phyloP scores from a whole-genome alignment of 441 rosid genomes.

The Adansonia gregorii region DNA sequence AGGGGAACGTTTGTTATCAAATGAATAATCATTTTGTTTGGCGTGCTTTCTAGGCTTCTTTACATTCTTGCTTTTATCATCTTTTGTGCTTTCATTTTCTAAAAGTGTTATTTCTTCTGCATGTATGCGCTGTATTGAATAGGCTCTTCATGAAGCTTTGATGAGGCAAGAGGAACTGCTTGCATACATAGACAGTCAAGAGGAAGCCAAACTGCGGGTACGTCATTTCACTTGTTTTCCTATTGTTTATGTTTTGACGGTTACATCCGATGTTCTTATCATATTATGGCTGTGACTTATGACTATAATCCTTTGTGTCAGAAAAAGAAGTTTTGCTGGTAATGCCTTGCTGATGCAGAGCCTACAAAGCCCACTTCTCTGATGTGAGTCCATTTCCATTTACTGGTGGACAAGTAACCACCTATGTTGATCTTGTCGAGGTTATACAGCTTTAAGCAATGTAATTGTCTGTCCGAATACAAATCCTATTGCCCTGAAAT shows the following conservation, averaged over 20 bases:
- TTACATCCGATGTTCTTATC: background rate
- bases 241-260: background rate
- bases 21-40: background rate
- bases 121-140: conserved; percentile 15
- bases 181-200: conserved; percentile 85
- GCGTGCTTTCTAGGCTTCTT: background rate
- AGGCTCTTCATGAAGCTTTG: conserved; percentile 88
- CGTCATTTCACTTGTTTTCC: conserved; percentile 24
- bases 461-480: conserved; percentile 16
- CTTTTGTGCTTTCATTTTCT: background rate
- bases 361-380: background rate
- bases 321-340: conserved; percentile 81
- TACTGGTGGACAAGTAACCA: conserved; percentile 3
- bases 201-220: conserved; percentile 72
- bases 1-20: background rate
- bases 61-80: background rate
- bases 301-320: conserved; percentile 29
- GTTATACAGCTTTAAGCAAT: conserved; percentile 22
- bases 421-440: conserved; percentile 12
- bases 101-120: background rate
- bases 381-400: background rate
- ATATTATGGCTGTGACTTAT: conserved; percentile 6
- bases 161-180: conserved; percentile 96
- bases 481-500: conserved; percentile 13
- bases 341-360: conserved; percentile 26